A percentile compares a stretch with the other conserved stretches of the same genome.
Conservation (phyloP, 257 asterid genomes). For the Solanum sitiens region DNA sequence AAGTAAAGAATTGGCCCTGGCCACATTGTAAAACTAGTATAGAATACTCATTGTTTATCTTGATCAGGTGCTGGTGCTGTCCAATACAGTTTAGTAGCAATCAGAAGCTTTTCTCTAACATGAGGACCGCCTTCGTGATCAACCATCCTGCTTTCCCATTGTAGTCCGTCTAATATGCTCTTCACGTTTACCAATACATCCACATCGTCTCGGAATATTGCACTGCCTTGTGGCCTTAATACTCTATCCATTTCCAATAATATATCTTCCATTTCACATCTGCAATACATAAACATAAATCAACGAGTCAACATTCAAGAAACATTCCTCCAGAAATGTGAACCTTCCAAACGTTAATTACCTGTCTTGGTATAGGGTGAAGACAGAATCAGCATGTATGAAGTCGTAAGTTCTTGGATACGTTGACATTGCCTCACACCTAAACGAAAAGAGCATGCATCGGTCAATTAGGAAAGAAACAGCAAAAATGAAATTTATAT, state of each 20-base stretch:
- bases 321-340: not conserved
- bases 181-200: conserved; percentile 53
- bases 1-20: not conserved
- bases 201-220: conserved; percentile 74
- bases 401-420: conserved; percentile 92
- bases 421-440: conserved; percentile 97
- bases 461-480: not conserved
- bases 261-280: conserved; percentile 69
- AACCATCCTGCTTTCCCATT: conserved; percentile 76
- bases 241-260: conserved; percentile 81
- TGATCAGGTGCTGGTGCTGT: conserved; percentile 47
- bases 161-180: conserved; percentile 52
- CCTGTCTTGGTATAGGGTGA: conserved; percentile 70
- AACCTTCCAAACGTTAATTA: conserved; percentile 4
- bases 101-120: conserved; percentile 64
- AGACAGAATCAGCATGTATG: conserved; percentile 65
- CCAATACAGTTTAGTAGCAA: conserved; percentile 88
- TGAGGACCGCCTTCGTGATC: conserved; percentile 88
- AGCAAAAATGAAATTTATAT: not conserved
- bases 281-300: conserved; percentile 1
- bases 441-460: not conserved
- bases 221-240: conserved; percentile 77
- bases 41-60: conserved; percentile 4
- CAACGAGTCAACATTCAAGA: not conserved
- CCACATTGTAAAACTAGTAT: not conserved